A percentile compares a stretch with the other conserved stretches of the same genome.
phyloP scores from a whole-genome alignment of 139 green algal genomes.

The Picochlorum sp. region DNA sequence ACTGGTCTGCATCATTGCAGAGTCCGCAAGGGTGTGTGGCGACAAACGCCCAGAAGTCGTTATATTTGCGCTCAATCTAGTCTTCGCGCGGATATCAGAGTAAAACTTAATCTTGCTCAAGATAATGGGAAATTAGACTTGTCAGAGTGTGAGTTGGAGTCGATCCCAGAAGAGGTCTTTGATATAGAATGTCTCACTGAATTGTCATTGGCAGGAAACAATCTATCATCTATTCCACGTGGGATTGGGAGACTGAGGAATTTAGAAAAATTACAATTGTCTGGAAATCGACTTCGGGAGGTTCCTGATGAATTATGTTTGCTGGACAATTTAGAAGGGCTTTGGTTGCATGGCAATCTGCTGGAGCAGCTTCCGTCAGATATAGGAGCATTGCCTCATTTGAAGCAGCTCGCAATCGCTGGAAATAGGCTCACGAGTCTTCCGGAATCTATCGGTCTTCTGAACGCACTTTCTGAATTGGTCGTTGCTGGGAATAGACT shows the following conservation, averaged over 20 bases:
- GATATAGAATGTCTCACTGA: slow-evolving; percentile 41
- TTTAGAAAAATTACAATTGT: slow-evolving; percentile 55
- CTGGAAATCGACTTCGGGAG: slow-evolving; percentile 54
- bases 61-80: not conserved
- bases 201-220: slow-evolving; percentile 60
- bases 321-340: slow-evolving; percentile 39
- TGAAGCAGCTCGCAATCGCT: slow-evolving; percentile 45
- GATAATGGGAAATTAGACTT: slow-evolving; percentile 57
- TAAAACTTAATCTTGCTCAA: slow-evolving; percentile 34
- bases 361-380: slow-evolving; percentile 42
- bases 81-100: slow-evolving; percentile 3
- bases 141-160: slow-evolving; percentile 41
- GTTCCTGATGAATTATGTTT: slow-evolving; percentile 39
- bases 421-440: slow-evolving; percentile 42
- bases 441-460: slow-evolving; percentile 26
- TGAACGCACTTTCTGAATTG: slow-evolving; percentile 39
- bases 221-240: slow-evolving; percentile 31
- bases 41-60: not conserved
- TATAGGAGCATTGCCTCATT: slow-evolving; percentile 37
- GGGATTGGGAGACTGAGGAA: slow-evolving; percentile 26
- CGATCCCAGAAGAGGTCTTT: slow-evolving; percentile 41
- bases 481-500: slow-evolving; percentile 51
- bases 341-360: slow-evolving; percentile 64
- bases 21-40: too few species aligned
- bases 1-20: too few species aligned